These are phyloP conservation scores for Boletus calvinii DNA, from an alignment of 1,284 basidiomycete genomes.

Conservation along the genomic window DNA sequence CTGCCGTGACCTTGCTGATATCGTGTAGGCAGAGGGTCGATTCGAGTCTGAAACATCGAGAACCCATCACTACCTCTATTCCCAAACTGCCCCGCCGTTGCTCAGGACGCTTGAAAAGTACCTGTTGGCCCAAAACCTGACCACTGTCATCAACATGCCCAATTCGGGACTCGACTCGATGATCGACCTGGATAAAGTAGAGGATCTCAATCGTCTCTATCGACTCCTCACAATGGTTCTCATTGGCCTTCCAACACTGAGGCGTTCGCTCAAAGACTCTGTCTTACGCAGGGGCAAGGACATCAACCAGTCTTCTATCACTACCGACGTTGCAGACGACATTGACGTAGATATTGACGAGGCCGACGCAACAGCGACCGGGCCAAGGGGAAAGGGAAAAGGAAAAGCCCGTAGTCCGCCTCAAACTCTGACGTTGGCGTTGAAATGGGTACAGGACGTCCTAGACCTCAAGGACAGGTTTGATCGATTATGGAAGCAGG, in stretches of 20 bases:
- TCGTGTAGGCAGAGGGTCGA: slow-evolving; percentile 73
- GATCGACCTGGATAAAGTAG: slow-evolving; percentile 79
- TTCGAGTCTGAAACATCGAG: slow-evolving; percentile 86
- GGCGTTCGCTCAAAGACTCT: slow-evolving; percentile 72
- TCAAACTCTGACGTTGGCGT: slow-evolving; percentile 58
- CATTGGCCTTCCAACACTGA: slow-evolving; percentile 65
- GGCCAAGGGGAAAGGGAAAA: slow-evolving; percentile 63
- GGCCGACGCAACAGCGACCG: slow-evolving; percentile 39
- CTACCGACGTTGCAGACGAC: slow-evolving; percentile 38
- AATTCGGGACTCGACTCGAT: slow-evolving; percentile 87
- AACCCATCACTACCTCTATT: slow-evolving; percentile 87
- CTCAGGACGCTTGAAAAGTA: slow-evolving; percentile 76
- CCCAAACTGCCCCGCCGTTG: slow-evolving; percentile 70
- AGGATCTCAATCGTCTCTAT: slow-evolving; percentile 82
- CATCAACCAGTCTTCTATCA: slow-evolving; percentile 64
- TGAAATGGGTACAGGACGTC: slow-evolving; percentile 95
- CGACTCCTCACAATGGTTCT: slow-evolving; percentile 75
- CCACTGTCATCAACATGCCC: slow-evolving; percentile 74
- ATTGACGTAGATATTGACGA: slow-evolving; percentile 40
- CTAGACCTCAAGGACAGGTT: slow-evolving; percentile 92
- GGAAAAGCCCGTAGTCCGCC: slow-evolving; percentile 52
- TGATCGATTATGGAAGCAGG: slow-evolving; percentile 69
- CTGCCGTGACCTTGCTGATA: slow-evolving; percentile 12
- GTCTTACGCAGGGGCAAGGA: slow-evolving; percentile 77
- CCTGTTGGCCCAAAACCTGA: slow-evolving; percentile 79